Conservation (phyloP, 2,329 filamentous ascomycete species). For the Onygena corvina region DNA sequence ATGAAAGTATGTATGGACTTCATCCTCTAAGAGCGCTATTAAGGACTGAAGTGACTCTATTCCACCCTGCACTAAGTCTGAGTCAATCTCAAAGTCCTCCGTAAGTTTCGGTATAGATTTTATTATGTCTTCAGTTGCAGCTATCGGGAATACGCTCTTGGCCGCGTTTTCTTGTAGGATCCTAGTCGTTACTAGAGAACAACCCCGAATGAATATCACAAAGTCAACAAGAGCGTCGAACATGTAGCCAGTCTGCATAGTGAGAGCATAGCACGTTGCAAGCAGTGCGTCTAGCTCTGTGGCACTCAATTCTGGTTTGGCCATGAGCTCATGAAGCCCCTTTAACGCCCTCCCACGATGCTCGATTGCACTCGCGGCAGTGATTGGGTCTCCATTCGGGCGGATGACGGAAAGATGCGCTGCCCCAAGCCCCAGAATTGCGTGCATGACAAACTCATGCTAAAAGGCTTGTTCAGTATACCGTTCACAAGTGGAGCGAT, state of each 20-base stretch:
- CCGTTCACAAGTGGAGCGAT: conserved; percentile 4
- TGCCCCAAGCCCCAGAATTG: conserved; percentile 54
- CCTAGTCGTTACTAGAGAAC: background rate
- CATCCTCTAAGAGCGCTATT: background rate
- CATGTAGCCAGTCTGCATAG: conserved; percentile 22
- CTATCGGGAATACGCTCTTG: background rate
- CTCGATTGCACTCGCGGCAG: conserved; percentile 43
- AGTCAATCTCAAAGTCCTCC: background rate
- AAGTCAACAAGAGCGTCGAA: conserved; percentile 21
- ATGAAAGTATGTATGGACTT: background rate
- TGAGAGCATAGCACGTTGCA: conserved; percentile 22
- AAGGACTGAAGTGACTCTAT: background rate
- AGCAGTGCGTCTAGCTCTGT: conserved; percentile 16
- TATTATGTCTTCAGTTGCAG: background rate
- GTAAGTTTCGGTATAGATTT: background rate
- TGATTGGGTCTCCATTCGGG: conserved; percentile 40
- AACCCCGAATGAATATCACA: conserved; percentile 21
- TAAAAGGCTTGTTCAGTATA: conserved; percentile 14
- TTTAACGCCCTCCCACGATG: conserved; percentile 56
- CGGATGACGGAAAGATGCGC: conserved; percentile 45
- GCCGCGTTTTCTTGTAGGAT: background rate
- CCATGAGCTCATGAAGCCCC: conserved; percentile 31
- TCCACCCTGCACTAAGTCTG: background rate
- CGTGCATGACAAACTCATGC: conserved; percentile 56
- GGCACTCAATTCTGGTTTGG: background rate